Conservation (phyloP, 306 rosid genomes). For the Prosopis cineraria region DNA sequence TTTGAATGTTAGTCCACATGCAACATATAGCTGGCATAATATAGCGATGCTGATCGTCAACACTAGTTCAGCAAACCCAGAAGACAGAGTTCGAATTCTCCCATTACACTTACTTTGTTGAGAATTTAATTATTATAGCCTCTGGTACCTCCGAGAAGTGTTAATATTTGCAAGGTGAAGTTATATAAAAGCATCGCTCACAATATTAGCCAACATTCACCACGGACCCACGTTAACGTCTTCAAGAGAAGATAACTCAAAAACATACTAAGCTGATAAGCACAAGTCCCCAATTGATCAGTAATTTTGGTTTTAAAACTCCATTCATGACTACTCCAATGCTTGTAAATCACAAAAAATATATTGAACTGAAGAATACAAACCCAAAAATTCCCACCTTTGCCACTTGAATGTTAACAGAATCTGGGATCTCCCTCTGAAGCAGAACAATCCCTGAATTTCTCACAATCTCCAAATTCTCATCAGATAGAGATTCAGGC, state of each 20-base stretch:
- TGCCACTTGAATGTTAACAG: conserved; percentile 79
- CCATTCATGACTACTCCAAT: not conserved
- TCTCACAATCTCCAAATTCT: conserved; percentile 58
- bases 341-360: not conserved
- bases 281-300: not conserved
- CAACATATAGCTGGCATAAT: not conserved
- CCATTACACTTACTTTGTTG: not conserved
- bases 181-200: not conserved
- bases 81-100: not conserved
- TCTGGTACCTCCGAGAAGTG: not conserved
- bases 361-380: not conserved
- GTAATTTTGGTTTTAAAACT: not conserved
- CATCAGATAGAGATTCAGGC: conserved; percentile 52
- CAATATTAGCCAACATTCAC: not conserved
- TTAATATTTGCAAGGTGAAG: not conserved
- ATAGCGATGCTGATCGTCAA: not conserved
- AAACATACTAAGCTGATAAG: not conserved
- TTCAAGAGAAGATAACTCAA: not conserved
- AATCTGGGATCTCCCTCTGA: conserved; percentile 94
- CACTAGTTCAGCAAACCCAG: not conserved
- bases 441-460: conserved; percentile 84
- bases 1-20: not conserved
- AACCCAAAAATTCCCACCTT: conserved; percentile 53
- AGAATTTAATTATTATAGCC: not conserved
- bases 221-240: not conserved